Base-by-base conservation (phyloP, 352 stramenopile species). In the Phytophthora pistaciae region DNA sequence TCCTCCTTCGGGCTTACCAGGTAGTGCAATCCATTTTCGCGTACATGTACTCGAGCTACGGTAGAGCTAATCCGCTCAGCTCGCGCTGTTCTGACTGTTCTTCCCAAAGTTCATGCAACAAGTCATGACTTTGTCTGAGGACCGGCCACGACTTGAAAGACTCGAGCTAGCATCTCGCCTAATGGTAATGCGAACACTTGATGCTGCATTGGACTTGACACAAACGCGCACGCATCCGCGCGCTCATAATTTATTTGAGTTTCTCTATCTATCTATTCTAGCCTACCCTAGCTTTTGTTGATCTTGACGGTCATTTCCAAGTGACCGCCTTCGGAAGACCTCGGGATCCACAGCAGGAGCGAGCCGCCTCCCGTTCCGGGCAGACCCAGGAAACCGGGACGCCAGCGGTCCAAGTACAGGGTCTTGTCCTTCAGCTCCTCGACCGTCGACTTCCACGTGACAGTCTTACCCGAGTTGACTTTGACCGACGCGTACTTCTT, bases 331-430 rank as follows among this genome's bases (percentile, higher is more conserved):
- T 66, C 38, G 0, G 71, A 75, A n/a, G 73, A 70, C 33, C 72
- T 79, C 0, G 81, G 77, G 13, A 91, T 52, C 83, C 83, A 91
- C n/a, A 87, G 49, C 33, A 83, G 10, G 1, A 91, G 72, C 46
- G 83, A 90, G 13, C 83, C 81, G 20, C 83, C 79, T 23, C 79
- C 77, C 11, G 60, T 74, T 14, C 73, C 74, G 16, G 79, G 72
- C 10, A 91, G 40, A 20, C 71, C 74, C 1, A 88, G 40, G 38
- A 87, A 77, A n/a, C 70, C 78, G 9, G 78, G 80, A 42, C 83
- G 83, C 83, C 81, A 91, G n/a, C 83, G 83, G 52, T 91, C 83
- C 50, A 91, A 61, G 70, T 91, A 91, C 71, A 91, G 53, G 1
- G 79, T 88, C 57, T 85, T 88, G 42, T 87, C 78, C 49, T 84